Evolutionary conservation across 2,329 filamentous ascomycete species (phyloP).

Genomic region (Colletotrichum somersetense): DNA sequence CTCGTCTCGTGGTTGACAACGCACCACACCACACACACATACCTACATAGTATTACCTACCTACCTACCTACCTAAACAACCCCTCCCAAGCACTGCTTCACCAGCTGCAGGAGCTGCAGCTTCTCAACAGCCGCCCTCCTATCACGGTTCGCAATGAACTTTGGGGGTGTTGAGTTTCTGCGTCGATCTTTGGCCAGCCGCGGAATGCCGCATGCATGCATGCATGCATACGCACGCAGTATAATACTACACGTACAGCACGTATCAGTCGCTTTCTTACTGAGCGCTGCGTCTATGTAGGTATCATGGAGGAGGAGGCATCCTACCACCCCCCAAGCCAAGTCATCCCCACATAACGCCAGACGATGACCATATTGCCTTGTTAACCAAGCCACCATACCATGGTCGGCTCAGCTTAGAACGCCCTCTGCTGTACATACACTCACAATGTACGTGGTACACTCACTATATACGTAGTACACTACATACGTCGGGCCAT

Average conservation of each 20-base stretch:
- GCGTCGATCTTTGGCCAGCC: slow-evolving; percentile 37
- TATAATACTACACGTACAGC: no score
- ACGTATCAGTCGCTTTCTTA: no score
- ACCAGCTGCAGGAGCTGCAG: slow-evolving; percentile 10
- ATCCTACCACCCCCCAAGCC: background rate
- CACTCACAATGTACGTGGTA: background rate
- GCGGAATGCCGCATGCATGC: slow-evolving; percentile 37
- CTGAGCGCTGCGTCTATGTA: no score
- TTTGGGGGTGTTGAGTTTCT: slow-evolving; percentile 10
- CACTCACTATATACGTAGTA: background rate
- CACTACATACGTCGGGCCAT: background rate
- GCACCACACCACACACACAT: slow-evolving; percentile 3
- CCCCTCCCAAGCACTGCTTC: slow-evolving; percentile 20
- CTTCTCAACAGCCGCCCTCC: slow-evolving; percentile 10
- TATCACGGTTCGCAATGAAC: slow-evolving; percentile 25
- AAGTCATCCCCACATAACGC: background rate
- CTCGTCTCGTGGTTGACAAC: slow-evolving; percentile 36
- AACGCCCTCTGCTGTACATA: slow-evolving; percentile 3
- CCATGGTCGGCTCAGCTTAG: background rate
- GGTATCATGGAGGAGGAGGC: background rate
- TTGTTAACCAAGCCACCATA: background rate
- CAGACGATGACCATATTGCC: background rate
- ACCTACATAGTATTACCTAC: no score
- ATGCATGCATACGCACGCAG: no score
- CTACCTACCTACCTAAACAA: background rate